A percentile compares a stretch with the other conserved stretches of the same genome.
These are phyloP conservation scores for Coffea eugenioides DNA, from an alignment of 257 asterid species.

Conservation along the genomic window DNA sequence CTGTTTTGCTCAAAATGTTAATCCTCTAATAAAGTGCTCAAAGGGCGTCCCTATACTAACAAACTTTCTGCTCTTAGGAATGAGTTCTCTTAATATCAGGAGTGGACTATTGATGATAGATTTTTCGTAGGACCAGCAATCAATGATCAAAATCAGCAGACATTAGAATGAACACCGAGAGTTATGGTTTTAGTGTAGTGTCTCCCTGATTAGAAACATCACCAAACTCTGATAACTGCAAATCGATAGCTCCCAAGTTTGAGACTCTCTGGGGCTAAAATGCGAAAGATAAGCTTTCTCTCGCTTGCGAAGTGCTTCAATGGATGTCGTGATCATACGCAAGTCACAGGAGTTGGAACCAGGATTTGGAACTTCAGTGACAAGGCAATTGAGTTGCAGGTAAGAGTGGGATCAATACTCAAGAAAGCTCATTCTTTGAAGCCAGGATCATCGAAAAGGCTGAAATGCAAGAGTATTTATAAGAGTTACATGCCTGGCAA, in stretches of 20 bases:
- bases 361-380: slow-evolving; percentile 77
- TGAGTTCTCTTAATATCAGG: slow-evolving; percentile 5
- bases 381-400: slow-evolving; percentile 60
- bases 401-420: slow-evolving; percentile 73
- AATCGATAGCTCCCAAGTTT: neutral
- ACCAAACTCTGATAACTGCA: neutral
- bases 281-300: slow-evolving; percentile 36
- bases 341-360: slow-evolving; percentile 62
- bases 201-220: neutral
- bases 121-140: neutral
- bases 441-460: slow-evolving; percentile 73
- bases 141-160: neutral
- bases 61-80: slow-evolving; percentile 11
- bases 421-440: slow-evolving; percentile 70
- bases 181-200: neutral
- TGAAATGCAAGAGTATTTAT: slow-evolving; percentile 73
- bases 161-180: neutral
- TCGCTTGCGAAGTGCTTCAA: slow-evolving; percentile 61
- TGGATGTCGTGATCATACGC: slow-evolving; percentile 60
- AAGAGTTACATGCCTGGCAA: slow-evolving; percentile 74
- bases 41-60: neutral
- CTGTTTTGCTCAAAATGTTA: slow-evolving; percentile 9
- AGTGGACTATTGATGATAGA: neutral
- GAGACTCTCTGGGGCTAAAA: neutral
- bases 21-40: neutral